Evolutionary conservation across 805 yeast genomes (phyloP).

Genomic region (Ogataea corticis): DNA sequence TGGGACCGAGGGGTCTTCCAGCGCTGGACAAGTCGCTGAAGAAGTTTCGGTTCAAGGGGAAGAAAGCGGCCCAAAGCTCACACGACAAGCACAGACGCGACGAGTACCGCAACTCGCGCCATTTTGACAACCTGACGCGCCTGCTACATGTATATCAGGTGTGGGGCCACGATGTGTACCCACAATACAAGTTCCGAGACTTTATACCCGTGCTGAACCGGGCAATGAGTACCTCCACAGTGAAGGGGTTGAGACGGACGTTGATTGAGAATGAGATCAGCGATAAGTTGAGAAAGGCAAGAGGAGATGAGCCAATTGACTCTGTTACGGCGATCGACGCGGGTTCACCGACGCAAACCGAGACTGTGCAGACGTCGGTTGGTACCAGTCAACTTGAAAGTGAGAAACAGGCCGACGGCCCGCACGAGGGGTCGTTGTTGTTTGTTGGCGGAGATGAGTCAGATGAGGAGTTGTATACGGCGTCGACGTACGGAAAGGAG

Average conservation of each 20-base stretch:
- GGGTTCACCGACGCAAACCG: too few species aligned
- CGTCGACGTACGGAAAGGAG: not conserved
- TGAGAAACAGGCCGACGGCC: not conserved
- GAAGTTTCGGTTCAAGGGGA: constrained; percentile 34
- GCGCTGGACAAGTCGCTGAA: constrained; percentile 41
- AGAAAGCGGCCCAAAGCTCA: constrained; percentile 29
- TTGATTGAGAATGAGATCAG: constrained; percentile 40
- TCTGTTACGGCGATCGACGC: too few species aligned
- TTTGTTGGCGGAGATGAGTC: constrained; percentile 17
- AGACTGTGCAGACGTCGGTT: too few species aligned
- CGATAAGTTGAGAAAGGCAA: constrained; percentile 2
- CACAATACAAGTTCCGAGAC: constrained; percentile 77
- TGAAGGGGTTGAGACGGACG: constrained; percentile 43
- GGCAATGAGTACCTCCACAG: constrained; percentile 44
- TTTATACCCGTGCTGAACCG: constrained; percentile 55
- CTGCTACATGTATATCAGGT: constrained; percentile 61
- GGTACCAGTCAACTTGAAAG: not conserved
- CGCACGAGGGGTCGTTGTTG: constrained; percentile 12
- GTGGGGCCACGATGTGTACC: constrained; percentile 77
- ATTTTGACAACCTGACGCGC: constrained; percentile 48
- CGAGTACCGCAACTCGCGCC: constrained; percentile 39
- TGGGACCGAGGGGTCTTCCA: constrained; percentile 59
- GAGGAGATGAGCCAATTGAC: constrained; percentile 3
- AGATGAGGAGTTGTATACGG: constrained; percentile 23
- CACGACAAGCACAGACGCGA: constrained; percentile 16